These are phyloP conservation scores for Gymnopus androsaceus DNA, from an alignment of 1,284 basidiomycete genomes.

Conservation along the genomic window DNA sequence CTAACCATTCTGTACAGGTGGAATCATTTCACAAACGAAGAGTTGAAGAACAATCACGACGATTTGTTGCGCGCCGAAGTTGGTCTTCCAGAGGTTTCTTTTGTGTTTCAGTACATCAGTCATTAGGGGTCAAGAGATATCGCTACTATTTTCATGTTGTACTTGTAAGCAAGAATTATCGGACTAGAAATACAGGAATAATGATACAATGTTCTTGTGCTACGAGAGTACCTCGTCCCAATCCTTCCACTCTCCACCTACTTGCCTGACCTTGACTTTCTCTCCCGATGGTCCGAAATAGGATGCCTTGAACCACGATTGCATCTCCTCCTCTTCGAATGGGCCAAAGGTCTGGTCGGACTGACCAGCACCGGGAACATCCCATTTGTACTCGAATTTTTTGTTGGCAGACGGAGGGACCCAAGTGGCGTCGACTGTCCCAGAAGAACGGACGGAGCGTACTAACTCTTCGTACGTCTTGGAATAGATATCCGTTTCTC, in stretches of 20 bases:
- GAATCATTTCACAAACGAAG: conserved; percentile 94
- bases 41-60: conserved; percentile 92
- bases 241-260: conserved; percentile 67
- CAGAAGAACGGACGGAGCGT: conserved; percentile 69
- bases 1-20: conserved; percentile 56
- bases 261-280: conserved; percentile 66
- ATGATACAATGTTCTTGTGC: conserved; percentile 21
- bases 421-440: conserved; percentile 70
- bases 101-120: conserved; percentile 91
- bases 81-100: conserved; percentile 83
- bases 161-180: background rate
- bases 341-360: conserved; percentile 70
- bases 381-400: conserved; percentile 81
- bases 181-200: conserved; percentile 12
- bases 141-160: background rate
- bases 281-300: conserved; percentile 77
- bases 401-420: conserved; percentile 74
- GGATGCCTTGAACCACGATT: conserved; percentile 69
- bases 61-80: conserved; percentile 92
- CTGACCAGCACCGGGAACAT: conserved; percentile 48
- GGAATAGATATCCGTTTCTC: conserved; percentile 82
- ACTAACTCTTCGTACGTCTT: conserved; percentile 83
- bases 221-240: conserved; percentile 66
- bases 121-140: conserved; percentile 42
- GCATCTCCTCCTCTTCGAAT: conserved; percentile 74